phyloP scores from a whole-genome alignment of 305 asterid genomes.

The Fraxinus sp. region DNA sequence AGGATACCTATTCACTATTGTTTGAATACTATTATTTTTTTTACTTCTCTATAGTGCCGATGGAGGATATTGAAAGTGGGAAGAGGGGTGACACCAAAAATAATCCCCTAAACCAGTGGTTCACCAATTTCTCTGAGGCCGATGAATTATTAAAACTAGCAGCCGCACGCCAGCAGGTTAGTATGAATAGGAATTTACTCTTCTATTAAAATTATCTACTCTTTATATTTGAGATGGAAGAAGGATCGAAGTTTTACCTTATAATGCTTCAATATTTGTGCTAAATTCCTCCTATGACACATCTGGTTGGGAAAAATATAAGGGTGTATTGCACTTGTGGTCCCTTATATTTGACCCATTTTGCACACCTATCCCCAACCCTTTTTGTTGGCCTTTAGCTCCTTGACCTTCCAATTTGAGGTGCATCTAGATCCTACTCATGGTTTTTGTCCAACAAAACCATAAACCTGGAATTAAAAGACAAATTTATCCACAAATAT shows the following conservation, averaged over 20 bases:
- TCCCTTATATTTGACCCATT: background rate
- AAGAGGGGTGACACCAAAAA: conserved; percentile 71
- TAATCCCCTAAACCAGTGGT: conserved; percentile 80
- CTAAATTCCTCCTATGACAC: background rate
- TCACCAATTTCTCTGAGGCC: conserved; percentile 84
- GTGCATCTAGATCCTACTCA: background rate
- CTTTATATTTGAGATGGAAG: conserved; percentile 7
- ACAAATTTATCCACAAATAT: background rate
- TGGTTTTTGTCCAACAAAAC: background rate
- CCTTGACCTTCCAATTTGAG: background rate
- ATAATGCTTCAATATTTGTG: background rate
- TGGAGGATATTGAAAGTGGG: conserved; percentile 60
- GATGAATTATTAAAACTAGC: conserved; percentile 89
- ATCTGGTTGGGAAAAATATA: background rate
- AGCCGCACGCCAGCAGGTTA: conserved; percentile 92
- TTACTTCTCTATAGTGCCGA: conserved; percentile 37
- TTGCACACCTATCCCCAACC: background rate
- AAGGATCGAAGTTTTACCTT: background rate
- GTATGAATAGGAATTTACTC: conserved; percentile 19
- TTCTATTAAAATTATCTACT: background rate
- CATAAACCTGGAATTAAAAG: background rate
- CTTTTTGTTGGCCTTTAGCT: background rate
- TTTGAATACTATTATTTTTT: conserved; percentile 9
- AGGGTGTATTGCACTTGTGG: background rate
- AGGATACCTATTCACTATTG: background rate